A percentile compares a stretch with the other conserved stretches of the same genome.
These are phyloP conservation scores for Eimeria falciformis DNA, from an alignment of 169 alveolate genomes.

Conservation along the genomic window DNA sequence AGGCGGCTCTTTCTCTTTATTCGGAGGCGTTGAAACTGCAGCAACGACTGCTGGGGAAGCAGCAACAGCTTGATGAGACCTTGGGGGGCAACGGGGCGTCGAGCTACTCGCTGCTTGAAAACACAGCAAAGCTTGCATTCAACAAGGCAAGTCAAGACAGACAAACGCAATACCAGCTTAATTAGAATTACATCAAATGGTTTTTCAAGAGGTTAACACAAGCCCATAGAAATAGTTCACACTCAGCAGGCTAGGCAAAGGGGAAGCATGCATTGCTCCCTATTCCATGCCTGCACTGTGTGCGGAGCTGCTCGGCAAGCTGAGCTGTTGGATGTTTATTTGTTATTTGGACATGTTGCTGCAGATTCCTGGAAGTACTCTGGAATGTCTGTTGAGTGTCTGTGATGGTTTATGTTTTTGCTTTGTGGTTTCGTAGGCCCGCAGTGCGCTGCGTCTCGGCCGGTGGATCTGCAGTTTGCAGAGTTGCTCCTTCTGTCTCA, in stretches of 20 bases:
- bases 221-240: too few relatives aligned
- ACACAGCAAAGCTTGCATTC: constrained; percentile 75
- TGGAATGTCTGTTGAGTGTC: too few relatives aligned
- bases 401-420: not conserved
- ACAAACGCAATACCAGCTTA: too few relatives aligned
- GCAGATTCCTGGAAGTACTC: not conserved
- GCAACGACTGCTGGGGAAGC: constrained; percentile 67
- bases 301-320: too few relatives aligned
- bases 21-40: constrained; percentile 73
- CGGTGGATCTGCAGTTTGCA: constrained; percentile 69
- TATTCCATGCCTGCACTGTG: too few relatives aligned
- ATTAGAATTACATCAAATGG: too few relatives aligned
- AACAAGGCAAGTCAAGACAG: too few relatives aligned
- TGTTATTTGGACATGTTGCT: too few relatives aligned
- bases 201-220: too few relatives aligned
- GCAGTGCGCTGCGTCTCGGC: constrained; percentile 75
- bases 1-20: constrained; percentile 68
- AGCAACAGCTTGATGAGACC: constrained; percentile 63
- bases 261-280: too few relatives aligned
- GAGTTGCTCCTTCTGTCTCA: constrained; percentile 56
- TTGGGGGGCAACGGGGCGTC: constrained; percentile 64
- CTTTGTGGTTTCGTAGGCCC: constrained; percentile 44
- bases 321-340: too few relatives aligned
- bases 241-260: too few relatives aligned
- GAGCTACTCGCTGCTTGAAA: constrained; percentile 63